These are phyloP conservation scores for Lactarius sp. DNA, from an alignment of 768 basidiomycete species.

Conservation along the genomic window DNA sequence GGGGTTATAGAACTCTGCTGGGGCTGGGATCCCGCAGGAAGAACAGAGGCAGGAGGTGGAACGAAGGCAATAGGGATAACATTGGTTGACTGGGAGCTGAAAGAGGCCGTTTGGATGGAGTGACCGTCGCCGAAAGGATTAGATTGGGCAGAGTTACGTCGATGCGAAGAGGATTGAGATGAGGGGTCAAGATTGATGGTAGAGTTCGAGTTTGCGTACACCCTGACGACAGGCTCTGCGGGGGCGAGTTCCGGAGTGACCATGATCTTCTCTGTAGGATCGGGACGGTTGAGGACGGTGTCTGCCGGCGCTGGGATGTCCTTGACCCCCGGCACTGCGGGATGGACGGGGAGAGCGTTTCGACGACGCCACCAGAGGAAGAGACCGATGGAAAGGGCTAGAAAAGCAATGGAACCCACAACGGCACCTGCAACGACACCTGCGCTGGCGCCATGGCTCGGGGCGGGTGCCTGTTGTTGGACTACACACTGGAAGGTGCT, in stretches of 20 bases:
- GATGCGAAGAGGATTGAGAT: constrained; percentile 29
- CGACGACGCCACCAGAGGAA: constrained; percentile 66
- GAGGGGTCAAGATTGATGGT: constrained; percentile 59
- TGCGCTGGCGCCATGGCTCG: constrained; percentile 44
- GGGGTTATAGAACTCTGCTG: constrained; percentile 32
- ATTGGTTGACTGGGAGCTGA: constrained; percentile 74
- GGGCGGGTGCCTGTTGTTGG: constrained; percentile 22
- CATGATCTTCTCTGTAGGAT: constrained; percentile 63
- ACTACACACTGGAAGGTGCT: constrained; percentile 48
- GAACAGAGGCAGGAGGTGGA: constrained; percentile 45
- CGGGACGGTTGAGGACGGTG: constrained; percentile 76
- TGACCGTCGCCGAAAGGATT: constrained; percentile 77
- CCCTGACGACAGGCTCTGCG: constrained; percentile 38
- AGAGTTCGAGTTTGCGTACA: constrained; percentile 42
- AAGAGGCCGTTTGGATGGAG: constrained; percentile 72
- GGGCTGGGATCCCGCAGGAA: constrained; percentile 20
- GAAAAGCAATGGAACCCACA: constrained; percentile 56
- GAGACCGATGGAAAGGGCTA: constrained; percentile 45
- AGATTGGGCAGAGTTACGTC: constrained; percentile 34
- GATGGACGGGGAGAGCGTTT: constrained; percentile 34
- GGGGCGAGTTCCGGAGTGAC: constrained; percentile 28
- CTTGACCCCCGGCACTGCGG: constrained; percentile 34
- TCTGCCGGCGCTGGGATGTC: constrained; percentile 73
- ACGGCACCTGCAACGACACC: constrained; percentile 75
- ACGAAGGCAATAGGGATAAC: constrained; percentile 85